phyloP scores from a whole-genome alignment of 1,284 basidiomycete genomes.

The Filobasidium uniguttulatum region DNA sequence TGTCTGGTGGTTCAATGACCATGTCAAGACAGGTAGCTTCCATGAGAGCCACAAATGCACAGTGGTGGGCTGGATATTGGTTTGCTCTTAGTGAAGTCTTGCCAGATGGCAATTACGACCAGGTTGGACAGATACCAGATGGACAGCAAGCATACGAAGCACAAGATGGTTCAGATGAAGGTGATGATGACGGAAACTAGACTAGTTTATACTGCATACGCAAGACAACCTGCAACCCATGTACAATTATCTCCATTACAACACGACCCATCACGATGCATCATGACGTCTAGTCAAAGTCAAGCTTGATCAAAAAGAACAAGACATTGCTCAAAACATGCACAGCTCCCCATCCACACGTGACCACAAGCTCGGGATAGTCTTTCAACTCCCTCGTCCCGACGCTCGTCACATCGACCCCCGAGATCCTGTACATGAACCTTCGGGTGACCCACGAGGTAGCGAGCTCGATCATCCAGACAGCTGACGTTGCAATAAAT shows the following conservation, averaged over 20 bases:
- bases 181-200: no score
- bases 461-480: slow-evolving; percentile 44
- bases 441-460: slow-evolving; percentile 40
- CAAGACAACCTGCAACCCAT: no score
- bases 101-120: no score
- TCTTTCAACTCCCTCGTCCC: slow-evolving; percentile 44
- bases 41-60: slow-evolving; percentile 10
- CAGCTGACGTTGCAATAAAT: slow-evolving; percentile 41
- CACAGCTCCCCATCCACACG: slow-evolving; percentile 37
- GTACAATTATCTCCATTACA: no score
- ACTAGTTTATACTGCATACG: no score
- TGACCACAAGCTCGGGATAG: slow-evolving; percentile 34
- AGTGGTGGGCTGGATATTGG: slow-evolving; percentile 17
- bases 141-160: no score
- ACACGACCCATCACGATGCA: no score
- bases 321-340: slow-evolving; percentile 47
- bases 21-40: slow-evolving; percentile 11
- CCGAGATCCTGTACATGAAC: slow-evolving; percentile 38
- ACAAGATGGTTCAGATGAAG: no score
- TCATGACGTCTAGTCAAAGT: slow-evolving; percentile 4
- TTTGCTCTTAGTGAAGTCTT: slow-evolving; percentile 15
- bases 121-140: no score
- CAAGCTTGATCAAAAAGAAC: slow-evolving; percentile 37
- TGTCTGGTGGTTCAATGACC: background rate
- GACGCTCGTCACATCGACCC: slow-evolving; percentile 37